Conservation (phyloP, 805 yeast species). For the Saccharomyces eubayanus region DNA sequence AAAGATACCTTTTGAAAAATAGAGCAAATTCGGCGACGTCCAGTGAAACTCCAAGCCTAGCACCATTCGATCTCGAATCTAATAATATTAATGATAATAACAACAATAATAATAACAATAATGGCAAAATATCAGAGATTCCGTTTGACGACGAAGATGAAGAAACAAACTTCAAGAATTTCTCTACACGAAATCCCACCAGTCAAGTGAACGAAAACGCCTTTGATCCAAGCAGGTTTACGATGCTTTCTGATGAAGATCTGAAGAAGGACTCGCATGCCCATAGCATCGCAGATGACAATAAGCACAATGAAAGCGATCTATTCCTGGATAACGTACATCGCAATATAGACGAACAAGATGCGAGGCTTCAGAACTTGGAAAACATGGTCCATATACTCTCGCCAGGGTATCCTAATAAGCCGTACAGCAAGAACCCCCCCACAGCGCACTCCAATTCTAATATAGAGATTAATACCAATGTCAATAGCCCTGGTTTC, state of each 20-base stretch:
- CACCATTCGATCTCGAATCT: not conserved
- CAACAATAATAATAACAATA: constrained; percentile 3
- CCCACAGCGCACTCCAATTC: not conserved
- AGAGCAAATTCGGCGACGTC: constrained; percentile 12
- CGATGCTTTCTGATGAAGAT: not conserved
- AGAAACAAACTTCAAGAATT: not conserved
- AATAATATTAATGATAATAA: constrained; percentile 2
- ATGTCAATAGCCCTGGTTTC: constrained; percentile 4
- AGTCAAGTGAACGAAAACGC: not conserved
- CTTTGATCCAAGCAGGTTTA: not conserved
- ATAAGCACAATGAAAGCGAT: constrained; percentile 4
- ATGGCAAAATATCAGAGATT: constrained; percentile 19
- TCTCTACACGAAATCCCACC: not conserved
- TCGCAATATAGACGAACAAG: constrained; percentile 26
- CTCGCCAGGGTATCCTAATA: constrained; percentile 4
- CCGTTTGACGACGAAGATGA: constrained; percentile 18
- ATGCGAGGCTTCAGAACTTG: constrained; percentile 25
- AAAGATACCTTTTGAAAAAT: constrained; percentile 20
- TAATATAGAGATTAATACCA: not conserved
- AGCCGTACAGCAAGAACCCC: constrained; percentile 3
- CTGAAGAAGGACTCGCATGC: not conserved
- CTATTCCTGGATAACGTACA: constrained; percentile 18
- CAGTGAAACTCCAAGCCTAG: not conserved
- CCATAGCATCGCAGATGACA: not conserved
- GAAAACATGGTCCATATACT: constrained; percentile 23